Evolutionary conservation across 306 rosid species (phyloP), one percentile per base, ranked within the genome.

Genomic region (Cucurbita ficifolia): DNA sequence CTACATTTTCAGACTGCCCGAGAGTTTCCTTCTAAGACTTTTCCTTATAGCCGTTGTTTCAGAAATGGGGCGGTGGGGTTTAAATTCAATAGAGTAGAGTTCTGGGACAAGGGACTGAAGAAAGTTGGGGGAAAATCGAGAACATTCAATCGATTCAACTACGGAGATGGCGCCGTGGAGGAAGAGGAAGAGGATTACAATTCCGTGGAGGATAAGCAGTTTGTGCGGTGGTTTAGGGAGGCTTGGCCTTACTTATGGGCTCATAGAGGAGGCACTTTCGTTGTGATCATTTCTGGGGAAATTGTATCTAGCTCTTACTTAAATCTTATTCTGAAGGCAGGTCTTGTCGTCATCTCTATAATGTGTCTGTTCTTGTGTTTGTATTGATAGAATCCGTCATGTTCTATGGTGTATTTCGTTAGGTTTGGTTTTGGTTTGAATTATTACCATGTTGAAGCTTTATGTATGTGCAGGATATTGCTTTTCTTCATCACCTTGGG

Each of bases 221-320:
- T 91, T 82, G 97, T 94, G 80, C 83, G 84, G 63, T 94, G 95
- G 84, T 87, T 94, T 58, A 89, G 97, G 2, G 98, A 90, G 82
- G 97, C 97, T 2, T 89, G 97, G 97, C 97, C 99, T 19, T 94
- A 94, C 74, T 78, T 94, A 60, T 85, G 91, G 90, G 96, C 96
- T n/a, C 83, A 83, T 79, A 84, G 94, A 64, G 96, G 96, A 10
- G 82, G 88, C 76, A 91, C 96, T 18, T 91, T 94, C 38, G 97
- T 91, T 76, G 83, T 87, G 16, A 78, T 91, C 14, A 84, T 94
- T 83, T 94, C 99, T n/a, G 96, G 91, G 65, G 95, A 94, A 80
- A 82, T 91, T 45, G 89, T 91, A 0, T 77, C 83, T 70, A 79
- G 95, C 69, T 86, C 94, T 73, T 67, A 62, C 76, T 83, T 94